Base-by-base conservation (phyloP, 768 basidiomycete species). In the Boletales sp. region DNA sequence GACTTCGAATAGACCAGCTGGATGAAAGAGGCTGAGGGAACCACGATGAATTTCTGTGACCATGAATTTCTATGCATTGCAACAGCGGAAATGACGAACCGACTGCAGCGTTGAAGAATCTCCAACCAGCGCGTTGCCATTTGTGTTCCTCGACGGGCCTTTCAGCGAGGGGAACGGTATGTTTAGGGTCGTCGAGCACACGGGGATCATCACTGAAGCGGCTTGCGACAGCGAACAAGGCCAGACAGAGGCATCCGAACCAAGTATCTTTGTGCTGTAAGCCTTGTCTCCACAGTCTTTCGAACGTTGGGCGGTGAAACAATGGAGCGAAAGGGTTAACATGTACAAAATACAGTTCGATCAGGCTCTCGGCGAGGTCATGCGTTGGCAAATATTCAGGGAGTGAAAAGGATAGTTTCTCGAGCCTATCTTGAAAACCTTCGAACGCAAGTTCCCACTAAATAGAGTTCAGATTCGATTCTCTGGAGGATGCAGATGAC, bases 291-390 rank as follows among this genome's bases (percentile, higher is more conserved):
- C 82, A 84, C 41, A 85, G 80, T 14, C 74, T 74, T 34, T 81
- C 71, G 59, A 94, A 92, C 0, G 84, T 82, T 6, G 81, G 81
- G 18, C 76, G 77, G 60, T 92, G 88, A 28, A 94, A 71, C 17
- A 93, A 67, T 8, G 89, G 88, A 48, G 82, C 73, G 33, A 79
- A 71, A 28, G 63, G 59, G 59, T 91, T 87, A 44, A 75, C 65
- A 51, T 83, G 73, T 3, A 68, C 56, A 57, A 95, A 95, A 63
- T 82, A 93, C 28, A 84, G 70, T 35, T 80, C 70, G 55, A 94
- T 79, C 30, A 96, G 74, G 15, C 57, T 62, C 28, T 67, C 60
- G 8, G 77, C 77, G 15, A 92, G 78, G 50, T 86, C 83, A 14
- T 67, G 59, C 0, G 87, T 80, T 35, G 90, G 92, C 42, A 87